Evolutionary conservation across 352 stramenopile species (phyloP).

Genomic region (Pythium plurisporium): DNA sequence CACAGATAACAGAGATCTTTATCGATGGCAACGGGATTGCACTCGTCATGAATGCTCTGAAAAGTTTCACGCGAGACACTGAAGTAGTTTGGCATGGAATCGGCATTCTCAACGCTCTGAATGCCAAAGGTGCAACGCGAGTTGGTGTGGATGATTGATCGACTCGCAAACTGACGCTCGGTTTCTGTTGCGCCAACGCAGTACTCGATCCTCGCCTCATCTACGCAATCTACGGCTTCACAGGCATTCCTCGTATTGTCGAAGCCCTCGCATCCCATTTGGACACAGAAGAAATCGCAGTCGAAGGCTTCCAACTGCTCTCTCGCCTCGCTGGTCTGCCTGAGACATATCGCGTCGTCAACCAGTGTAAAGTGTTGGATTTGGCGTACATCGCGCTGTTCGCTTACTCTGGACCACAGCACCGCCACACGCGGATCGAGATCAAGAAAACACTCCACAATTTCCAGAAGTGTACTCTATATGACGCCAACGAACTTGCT

Average conservation of each 20-base stretch:
- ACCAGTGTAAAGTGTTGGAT: conserved; percentile 63
- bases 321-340: conserved; percentile 38
- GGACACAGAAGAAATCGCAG: conserved; percentile 66
- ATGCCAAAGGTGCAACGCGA: conserved; percentile 36
- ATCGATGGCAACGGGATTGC: conserved; percentile 60
- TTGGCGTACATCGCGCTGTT: conserved; percentile 68
- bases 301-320: conserved; percentile 73
- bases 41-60: conserved; percentile 45
- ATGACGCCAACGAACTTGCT: conserved; percentile 45
- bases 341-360: conserved; percentile 46
- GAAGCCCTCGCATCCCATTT: conserved; percentile 63
- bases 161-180: no score
- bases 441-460: conserved; percentile 58
- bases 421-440: conserved; percentile 58
- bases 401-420: conserved; percentile 50
- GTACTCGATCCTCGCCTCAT: conserved; percentile 47
- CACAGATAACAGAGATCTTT: conserved; percentile 47
- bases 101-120: conserved; percentile 61
- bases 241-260: conserved; percentile 56
- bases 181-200: no score
- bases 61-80: conserved; percentile 46
- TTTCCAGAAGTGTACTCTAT: conserved; percentile 70
- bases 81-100: conserved; percentile 73
- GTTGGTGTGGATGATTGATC: neutral
- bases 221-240: conserved; percentile 39